Conservation (phyloP, 371 early-diverging fungal species). For the Apophysomyces trapeziformis region DNA sequence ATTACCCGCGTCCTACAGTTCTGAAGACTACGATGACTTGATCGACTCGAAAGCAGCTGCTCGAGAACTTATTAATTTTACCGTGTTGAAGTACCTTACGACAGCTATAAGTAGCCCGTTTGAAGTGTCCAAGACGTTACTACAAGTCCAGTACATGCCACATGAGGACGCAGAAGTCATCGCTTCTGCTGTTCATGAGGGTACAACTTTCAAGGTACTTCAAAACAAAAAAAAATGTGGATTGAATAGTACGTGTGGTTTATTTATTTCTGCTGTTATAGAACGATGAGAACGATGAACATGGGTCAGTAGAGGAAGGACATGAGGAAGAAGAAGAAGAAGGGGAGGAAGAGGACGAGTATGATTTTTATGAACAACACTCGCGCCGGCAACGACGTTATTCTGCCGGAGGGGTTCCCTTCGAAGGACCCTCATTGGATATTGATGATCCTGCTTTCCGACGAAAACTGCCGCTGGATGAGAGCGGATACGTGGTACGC, state of each 20-base stretch:
- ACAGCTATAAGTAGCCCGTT: constrained; percentile 74
- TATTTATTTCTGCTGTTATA: background rate
- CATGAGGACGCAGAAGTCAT: constrained; percentile 48
- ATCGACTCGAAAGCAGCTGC: constrained; percentile 58
- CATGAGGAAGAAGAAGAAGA: constrained; percentile 24
- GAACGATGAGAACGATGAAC: background rate
- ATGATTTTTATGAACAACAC: constrained; percentile 31
- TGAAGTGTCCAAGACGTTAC: constrained; percentile 74
- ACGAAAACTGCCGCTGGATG: constrained; percentile 46
- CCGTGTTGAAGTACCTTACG: constrained; percentile 69
- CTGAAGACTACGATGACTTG: constrained; percentile 45
- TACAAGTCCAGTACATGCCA: constrained; percentile 85
- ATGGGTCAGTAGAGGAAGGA: background rate
- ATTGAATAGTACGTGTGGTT: background rate
- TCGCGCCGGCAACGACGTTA: constrained; percentile 22
- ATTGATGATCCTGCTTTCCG: constrained; percentile 43
- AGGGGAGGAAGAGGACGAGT: constrained; percentile 39
- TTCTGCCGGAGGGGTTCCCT: constrained; percentile 20
- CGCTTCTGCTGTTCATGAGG: constrained; percentile 19
- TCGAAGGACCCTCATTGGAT: constrained; percentile 34
- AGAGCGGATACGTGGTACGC: constrained; percentile 67
- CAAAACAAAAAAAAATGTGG: background rate
- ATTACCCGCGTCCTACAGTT: constrained; percentile 27
- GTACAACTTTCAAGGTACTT: constrained; percentile 2
- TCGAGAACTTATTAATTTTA: constrained; percentile 66